Conservation (phyloP, 192 early-diverging fungal genomes). For the Coemansia sp. region DNA sequence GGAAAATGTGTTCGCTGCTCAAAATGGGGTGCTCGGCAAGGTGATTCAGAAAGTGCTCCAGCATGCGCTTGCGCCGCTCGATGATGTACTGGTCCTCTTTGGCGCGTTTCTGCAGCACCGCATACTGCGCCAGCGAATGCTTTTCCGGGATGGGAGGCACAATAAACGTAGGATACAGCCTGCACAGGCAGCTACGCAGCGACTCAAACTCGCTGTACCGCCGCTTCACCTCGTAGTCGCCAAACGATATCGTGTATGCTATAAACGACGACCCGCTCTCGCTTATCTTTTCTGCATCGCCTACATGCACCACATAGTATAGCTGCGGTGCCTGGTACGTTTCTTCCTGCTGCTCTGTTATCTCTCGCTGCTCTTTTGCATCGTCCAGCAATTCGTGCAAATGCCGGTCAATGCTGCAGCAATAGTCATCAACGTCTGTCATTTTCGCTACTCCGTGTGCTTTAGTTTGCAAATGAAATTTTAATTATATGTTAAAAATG, state of each 20-base stretch:
- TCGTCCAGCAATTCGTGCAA: constrained; percentile 51
- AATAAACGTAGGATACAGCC: constrained; percentile 82
- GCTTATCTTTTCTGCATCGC: constrained; percentile 47
- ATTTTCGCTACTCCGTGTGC: constrained; percentile 3
- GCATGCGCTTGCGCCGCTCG: constrained; percentile 85
- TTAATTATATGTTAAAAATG: neutral
- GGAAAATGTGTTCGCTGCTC: constrained; percentile 84
- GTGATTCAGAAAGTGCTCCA: constrained; percentile 92
- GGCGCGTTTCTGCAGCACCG: constrained; percentile 73
- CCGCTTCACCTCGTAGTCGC: constrained; percentile 61
- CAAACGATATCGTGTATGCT: constrained; percentile 42
- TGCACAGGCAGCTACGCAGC: constrained; percentile 70
- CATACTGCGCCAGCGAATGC: constrained; percentile 76
- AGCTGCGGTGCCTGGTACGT: constrained; percentile 46
- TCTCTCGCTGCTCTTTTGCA: constrained; percentile 32
- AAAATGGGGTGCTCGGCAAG: constrained; percentile 85
- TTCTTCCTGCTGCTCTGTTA: constrained; percentile 11
- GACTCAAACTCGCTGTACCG: constrained; percentile 98
- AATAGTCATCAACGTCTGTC: constrained; percentile 50
- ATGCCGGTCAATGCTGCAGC: constrained; percentile 49
- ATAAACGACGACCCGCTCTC: constrained; percentile 50
- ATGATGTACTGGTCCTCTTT: constrained; percentile 91
- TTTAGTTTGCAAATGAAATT: neutral
- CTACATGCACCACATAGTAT: constrained; percentile 42
- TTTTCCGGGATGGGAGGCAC: constrained; percentile 98